Percentiles rank a stretch among this genome's conserved stretches.
These are phyloP conservation scores for Psilocybe cyanescens DNA, from an alignment of 768 basidiomycete genomes.

Conservation along the genomic window DNA sequence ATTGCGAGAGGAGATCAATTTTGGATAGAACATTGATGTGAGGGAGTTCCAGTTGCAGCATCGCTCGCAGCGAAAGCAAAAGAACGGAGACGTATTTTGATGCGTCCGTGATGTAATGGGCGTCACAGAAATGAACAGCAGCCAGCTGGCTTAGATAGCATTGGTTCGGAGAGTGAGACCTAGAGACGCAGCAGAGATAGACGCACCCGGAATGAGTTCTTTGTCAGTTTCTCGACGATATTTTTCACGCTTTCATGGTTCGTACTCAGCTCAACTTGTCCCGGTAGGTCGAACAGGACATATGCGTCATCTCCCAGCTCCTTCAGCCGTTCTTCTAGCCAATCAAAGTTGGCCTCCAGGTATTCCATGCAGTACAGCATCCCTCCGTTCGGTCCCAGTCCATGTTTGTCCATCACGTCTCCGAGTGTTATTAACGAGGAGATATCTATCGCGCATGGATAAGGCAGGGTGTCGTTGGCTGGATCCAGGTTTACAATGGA, in stretches of 20 bases:
- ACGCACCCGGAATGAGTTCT: conserved; percentile 85
- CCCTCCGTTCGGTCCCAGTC: conserved; percentile 93
- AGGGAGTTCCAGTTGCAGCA: conserved; percentile 98
- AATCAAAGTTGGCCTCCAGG: conserved; percentile 92
- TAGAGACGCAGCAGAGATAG: conserved; percentile 1
- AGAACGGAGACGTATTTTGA: conserved; percentile 94
- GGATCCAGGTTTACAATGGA: conserved; percentile 96
- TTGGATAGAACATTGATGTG: conserved; percentile 98
- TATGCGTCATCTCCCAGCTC: conserved; percentile 78
- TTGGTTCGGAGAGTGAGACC: conserved; percentile 5
- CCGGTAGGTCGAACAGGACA: conserved; percentile 93
- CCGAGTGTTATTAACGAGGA: conserved; percentile 83
- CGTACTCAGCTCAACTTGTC: conserved; percentile 97
- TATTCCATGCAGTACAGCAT: conserved; percentile 98
- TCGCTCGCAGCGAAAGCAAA: conserved; percentile 89
- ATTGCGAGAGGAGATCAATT: conserved; percentile 86
- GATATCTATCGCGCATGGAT: conserved; percentile 90
- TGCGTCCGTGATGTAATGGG: conserved; percentile 96
- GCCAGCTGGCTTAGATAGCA: conserved; percentile 65
- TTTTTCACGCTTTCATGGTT: conserved; percentile 90
- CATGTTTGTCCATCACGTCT: conserved; percentile 83
- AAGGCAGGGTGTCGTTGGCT: conserved; percentile 87
- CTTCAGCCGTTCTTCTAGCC: conserved; percentile 71
- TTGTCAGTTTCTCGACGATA: conserved; percentile 68
- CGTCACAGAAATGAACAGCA: conserved; percentile 94